Conservation (phyloP, 106 monocot genomes). For the Posidonia australis region DNA sequence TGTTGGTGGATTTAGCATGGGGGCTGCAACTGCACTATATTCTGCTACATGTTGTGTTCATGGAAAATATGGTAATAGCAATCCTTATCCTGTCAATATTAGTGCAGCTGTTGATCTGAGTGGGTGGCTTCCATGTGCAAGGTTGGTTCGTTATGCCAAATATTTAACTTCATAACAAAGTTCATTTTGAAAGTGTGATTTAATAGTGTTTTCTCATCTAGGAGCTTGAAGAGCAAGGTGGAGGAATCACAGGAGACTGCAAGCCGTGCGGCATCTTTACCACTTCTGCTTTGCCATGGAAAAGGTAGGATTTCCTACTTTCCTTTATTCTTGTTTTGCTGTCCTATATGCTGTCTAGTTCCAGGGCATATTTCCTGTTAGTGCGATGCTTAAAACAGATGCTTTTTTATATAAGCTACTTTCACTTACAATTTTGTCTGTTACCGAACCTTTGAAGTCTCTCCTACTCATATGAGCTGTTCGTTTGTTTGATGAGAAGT, state of each 20-base stretch:
- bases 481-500: background rate
- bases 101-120: slow-evolving; percentile 67
- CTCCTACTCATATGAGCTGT: background rate
- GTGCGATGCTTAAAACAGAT: too few species aligned
- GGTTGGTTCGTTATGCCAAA: slow-evolving; percentile 20
- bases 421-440: too few species aligned
- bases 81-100: slow-evolving; percentile 50
- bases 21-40: slow-evolving; percentile 67
- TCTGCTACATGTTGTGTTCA: slow-evolving; percentile 63
- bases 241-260: slow-evolving; percentile 57
- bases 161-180: background rate
- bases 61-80: slow-evolving; percentile 69
- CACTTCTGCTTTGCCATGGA: slow-evolving; percentile 83
- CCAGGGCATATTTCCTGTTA: too few species aligned
- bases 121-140: slow-evolving; percentile 96
- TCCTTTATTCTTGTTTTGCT: too few species aligned
- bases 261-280: slow-evolving; percentile 52
- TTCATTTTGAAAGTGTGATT: background rate
- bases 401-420: too few species aligned
- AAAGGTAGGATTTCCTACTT: slow-evolving; percentile 26
- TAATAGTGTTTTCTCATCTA: slow-evolving; percentile 13
- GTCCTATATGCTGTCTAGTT: too few species aligned
- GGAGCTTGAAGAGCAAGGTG: slow-evolving; percentile 67
- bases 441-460: too few species aligned
- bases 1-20: slow-evolving; percentile 92